Evolutionary conservation across 1,284 basidiomycete genomes (phyloP), one percentile per base, ranked within the genome.

Genomic region (Mycosarcoma maydis): DNA sequence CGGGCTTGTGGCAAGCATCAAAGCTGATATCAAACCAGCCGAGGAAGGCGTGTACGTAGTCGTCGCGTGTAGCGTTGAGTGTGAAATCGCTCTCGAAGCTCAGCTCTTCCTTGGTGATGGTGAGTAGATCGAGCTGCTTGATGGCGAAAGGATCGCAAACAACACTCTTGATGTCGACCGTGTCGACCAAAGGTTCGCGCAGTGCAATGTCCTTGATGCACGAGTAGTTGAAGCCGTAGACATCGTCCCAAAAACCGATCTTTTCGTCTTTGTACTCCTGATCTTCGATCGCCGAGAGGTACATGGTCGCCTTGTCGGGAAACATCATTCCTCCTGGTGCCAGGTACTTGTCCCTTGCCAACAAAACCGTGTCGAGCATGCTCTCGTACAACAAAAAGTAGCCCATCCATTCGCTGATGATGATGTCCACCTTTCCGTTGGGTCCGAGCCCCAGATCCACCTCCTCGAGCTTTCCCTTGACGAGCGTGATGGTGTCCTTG

Each of bases 191-290:
- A 37, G 96, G 96, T 83, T 99, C 96, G 41, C 90, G 88, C 51
- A 99, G 85, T 4, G 96, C 96, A 80, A 98, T 97, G 82, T 97
- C 94, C 84, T 98, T 98, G 87, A 99, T 98, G 84, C 95, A 98
- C 41, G 93, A 96, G 84, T 94, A 99, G 85, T 99, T 94, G 83
- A 99, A 98, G 38, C 96, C 96, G 83, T 98, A 99, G 26, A 99
- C 96, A 78, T 98, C 95, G 82, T 98, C 94, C 96, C 96, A 99
- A 86, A 97, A 80, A 24, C 76, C 76, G 42, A 99, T 99, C 85
- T 99, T 99, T 84, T 98, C 95, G 75, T 98, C 94, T 84, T 98
- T 98, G 88, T 99, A 99, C 69, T 98, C 96, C 80, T 95, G 90
- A 83, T 99, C 96, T 84, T 99, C 96, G 79, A 99, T 98, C 37